A percentile compares a stretch with the other conserved stretches of the same genome.
phyloP scores from a whole-genome alignment of 306 rosid genomes.

The Prunus mongolica region DNA sequence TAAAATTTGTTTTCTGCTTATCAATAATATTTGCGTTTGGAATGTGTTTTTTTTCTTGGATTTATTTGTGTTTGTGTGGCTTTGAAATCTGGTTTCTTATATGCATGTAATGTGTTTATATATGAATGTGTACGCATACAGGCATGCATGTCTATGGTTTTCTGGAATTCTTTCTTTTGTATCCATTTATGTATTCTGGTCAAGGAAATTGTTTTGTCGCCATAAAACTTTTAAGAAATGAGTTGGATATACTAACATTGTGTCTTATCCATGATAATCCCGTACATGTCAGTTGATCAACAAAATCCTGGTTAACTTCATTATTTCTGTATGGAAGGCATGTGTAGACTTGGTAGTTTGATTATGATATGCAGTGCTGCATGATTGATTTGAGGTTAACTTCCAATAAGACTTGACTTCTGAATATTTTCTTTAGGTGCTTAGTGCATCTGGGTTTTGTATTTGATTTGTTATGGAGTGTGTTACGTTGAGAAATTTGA shows the following conservation, averaged over 20 bases:
- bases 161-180: not conserved
- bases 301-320: not conserved
- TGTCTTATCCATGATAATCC: not conserved
- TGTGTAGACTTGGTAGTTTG: not conserved
- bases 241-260: not conserved
- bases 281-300: not conserved
- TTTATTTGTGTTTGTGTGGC: not conserved
- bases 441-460: not conserved
- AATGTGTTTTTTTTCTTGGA: not conserved
- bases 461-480: not conserved
- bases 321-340: not conserved
- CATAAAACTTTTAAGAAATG: not conserved
- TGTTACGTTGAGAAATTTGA: not conserved
- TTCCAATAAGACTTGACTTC: not conserved
- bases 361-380: not conserved
- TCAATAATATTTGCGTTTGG: constrained; percentile 6
- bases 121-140: not conserved
- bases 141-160: constrained; percentile 2
- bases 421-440: not conserved
- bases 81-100: not conserved
- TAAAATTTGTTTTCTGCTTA: constrained; percentile 15
- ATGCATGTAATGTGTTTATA: not conserved
- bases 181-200: not conserved
- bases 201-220: not conserved
- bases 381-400: not conserved